Percentiles rank a stretch among this genome's conserved stretches.
Conservation (phyloP, 129 eudicot genomes). For the Daucus carota region DH1_v3.0 NC_030382.2:26955001-26955500, state of each 20-base stretch:
- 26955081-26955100: conserved; percentile 90
- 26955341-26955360: conserved; percentile 26
- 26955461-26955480: neutral
- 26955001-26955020: too few relatives aligned
- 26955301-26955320: neutral
- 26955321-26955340: conserved; percentile 66
- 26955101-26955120: conserved; percentile 73
- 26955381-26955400: conserved; percentile 36
- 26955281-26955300: neutral
- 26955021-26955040: too few relatives aligned
- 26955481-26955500: conserved; percentile 27
- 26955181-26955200: conserved; percentile 28
- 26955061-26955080: too few relatives aligned
- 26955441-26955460: conserved; percentile 6
- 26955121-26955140: conserved; percentile 82
- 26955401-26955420: conserved; percentile 40
- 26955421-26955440: conserved; percentile 41
- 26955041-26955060: too few relatives aligned
- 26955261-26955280: neutral
- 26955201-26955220: conserved; percentile 11
- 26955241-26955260: neutral
- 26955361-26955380: conserved; percentile 25
- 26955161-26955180: conserved; percentile 58
- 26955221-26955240: conserved; percentile 14
- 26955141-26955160: conserved; percentile 82